Evolutionary conservation across 139 green algal species (phyloP), one percentile per base, ranked within the genome.

Genomic region (Tetradesmus obliquus): DNA sequence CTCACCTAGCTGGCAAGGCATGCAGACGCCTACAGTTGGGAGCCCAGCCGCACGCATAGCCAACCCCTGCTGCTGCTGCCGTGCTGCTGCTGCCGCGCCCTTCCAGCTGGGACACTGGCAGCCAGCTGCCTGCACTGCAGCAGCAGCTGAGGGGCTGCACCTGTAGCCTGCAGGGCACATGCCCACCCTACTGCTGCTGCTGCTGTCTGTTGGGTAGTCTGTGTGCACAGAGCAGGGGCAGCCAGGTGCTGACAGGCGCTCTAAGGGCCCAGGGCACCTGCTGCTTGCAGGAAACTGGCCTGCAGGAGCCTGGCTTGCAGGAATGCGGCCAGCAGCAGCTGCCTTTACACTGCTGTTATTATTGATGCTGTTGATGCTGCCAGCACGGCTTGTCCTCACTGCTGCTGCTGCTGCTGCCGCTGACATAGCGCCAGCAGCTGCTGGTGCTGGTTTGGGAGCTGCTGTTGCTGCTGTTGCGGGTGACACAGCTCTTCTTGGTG

Each of bases 1-100:
- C 79, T 20, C 84, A 89, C 84, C 84, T 24, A 89, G 13, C 60
- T 81, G 84, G 60, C 84, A 89, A 60, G 60, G 84, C 4, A 89
- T n/a, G 62, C 66, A 82, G 17, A 89, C 82, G 62, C 85, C 85
- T 19, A n/a, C 51, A 3, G 6, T 45, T 53, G 82, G 2, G 22
- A 57, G 19, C 54, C 6, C 54, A 13, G 19, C 20, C 17, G 20
- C 17, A 57, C 17, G 20, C 51, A 5, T 5, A 72, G 3, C 74
- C 13, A 15, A 57, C 82, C 51, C 54, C 83, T 79, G 12, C 83
- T 62, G 62, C 85, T 87, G 82, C 82, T 87, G 54, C 76, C 9
- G 76, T n/a, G 4, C 1, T 5, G 76, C n/a, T 53, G 24, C 76
- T 82, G 76, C 76, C 76, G 54, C 22, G 76, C n/a, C n/a, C 6